Conservation (phyloP, 2,329 filamentous ascomycete species). For the Fusarium siculi region DNA sequence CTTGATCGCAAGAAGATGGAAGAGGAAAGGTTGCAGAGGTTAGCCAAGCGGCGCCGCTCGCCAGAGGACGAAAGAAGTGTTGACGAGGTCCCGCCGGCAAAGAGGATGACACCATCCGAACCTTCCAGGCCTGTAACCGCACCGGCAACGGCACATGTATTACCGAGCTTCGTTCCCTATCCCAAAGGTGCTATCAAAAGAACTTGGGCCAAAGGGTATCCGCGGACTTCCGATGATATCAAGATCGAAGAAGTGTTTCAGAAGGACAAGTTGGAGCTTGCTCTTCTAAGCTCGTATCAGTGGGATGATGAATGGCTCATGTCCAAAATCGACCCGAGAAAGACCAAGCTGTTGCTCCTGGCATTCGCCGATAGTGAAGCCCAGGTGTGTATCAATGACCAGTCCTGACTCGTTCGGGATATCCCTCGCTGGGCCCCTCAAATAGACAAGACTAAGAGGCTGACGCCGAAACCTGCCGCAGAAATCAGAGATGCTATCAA, state of each 20-base stretch:
- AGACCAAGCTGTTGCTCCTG: conserved; percentile 71
- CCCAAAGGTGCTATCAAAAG: conserved; percentile 77
- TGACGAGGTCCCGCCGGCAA: conserved; percentile 45
- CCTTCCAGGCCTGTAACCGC: conserved; percentile 12
- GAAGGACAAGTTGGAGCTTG: conserved; percentile 75
- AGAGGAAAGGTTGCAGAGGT: conserved; percentile 78
- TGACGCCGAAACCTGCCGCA: conserved; percentile 37
- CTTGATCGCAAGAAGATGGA: conserved; percentile 88
- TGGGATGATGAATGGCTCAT: conserved; percentile 87
- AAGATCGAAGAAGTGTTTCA: conserved; percentile 89
- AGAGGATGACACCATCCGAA: conserved; percentile 31
- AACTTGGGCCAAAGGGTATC: conserved; percentile 77
- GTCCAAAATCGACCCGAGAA: conserved; percentile 70
- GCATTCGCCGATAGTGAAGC: conserved; percentile 64
- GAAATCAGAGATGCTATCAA: conserved; percentile 60
- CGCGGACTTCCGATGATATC: conserved; percentile 75
- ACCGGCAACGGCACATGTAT: neutral
- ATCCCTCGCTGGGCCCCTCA: conserved; percentile 4
- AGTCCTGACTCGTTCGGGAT: conserved; percentile 10
- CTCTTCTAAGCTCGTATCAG: conserved; percentile 86
- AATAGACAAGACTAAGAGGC: conserved; percentile 18
- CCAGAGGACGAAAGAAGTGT: conserved; percentile 43
- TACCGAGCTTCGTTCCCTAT: conserved; percentile 52
- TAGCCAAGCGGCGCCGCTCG: conserved; percentile 63
- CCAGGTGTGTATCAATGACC: conserved; percentile 56